Evolutionary conservation across 441 rosid species (phyloP), one percentile per base, ranked within the genome.

Genomic region (Isatis lusitanica): DNA sequence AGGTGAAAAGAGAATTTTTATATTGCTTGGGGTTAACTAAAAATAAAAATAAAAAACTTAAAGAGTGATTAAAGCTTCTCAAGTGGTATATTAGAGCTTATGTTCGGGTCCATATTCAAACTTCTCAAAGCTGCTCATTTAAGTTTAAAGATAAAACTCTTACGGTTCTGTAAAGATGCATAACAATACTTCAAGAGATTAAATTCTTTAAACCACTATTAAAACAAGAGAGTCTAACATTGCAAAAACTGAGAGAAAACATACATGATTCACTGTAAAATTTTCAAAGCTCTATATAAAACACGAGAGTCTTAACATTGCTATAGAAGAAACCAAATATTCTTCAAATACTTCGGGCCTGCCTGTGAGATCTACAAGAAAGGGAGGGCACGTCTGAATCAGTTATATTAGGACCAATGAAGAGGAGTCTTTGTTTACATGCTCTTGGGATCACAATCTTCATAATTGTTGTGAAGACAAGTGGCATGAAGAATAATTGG

Each of bases 401-500:
- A 42, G 43, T 63, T 39, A 42, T 39, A 42, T 18, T n/a, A 15
- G n/a, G n/a, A 70, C n/a, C 21, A 33, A 15, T 48, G 38, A 69
- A 46, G 10, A 70, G 38, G 38, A 28, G 30, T 40, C 58, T 26
- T 28, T 7, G 31, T 17, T 28, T 55, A 15, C 39, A 40, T 43
- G 62, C 18, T 65, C 44, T 33, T 65, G 59, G 42, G 58, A 73
- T 35, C 59, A 65, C 38, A 38, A 47, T 47, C 44, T 11, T 35
- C 56, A 17, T 13, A 28, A 28, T 28, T 40, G 9, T 52, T 40
- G 40, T 57, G 52, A 28, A 53, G 28, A 26, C 12, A 53, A 67
- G 52, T 55, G 63, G 52, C 31, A 40, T 53, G 53, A 33, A 39
- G 18, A 67, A 67, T 53, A 39, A 60, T 60, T 51, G 78, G 26